Evolutionary conservation across 441 rosid genomes (phyloP), one percentile per base, ranked within the genome.

Genomic region (Monsonia emarginata): DNA sequence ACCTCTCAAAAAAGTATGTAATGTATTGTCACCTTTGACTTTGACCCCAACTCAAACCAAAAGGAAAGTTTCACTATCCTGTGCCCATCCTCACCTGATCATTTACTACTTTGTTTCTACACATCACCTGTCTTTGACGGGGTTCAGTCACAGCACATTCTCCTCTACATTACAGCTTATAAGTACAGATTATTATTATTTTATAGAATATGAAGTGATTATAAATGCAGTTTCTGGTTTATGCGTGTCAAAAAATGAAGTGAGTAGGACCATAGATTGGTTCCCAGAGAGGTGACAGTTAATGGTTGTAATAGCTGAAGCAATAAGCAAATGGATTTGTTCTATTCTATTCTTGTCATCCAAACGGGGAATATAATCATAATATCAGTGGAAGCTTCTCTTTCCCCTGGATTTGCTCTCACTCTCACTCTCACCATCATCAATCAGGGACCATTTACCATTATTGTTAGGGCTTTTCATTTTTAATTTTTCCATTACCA

Each of bases 291-390:
- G 54, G 54, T 46, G 22, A 36, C n/a, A n/a, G 16, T 40, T 40
- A 32, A 32, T 32, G 8, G 18, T 13, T 42, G 21, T 16, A 3
- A 46, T n/a, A 46, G 54, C 22, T n/a, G 54, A 46, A 46, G 54
- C 54, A 46, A 4, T 46, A 16, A n/a, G 21, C 54, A 46, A 46
- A 46, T 46, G 54, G 54, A 46, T n/a, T 46, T 46, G 22, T 46
- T 46, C 54, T 46, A 46, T 46, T 46, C 54, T 18, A 46, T 46
- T 44, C 64, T 48, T 58, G 67, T 65, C 25, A 65, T 31, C 59
- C 40, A 16, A 65, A 28, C 40, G 46, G 40, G 59, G 67, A 65
- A 65, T 48, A 65, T 65, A 28, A 65, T 50, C 58, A 50, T 1
- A 50, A 65, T 25, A n/a, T 61, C 44, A 27, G 44, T 32, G 65